Percentiles rank a stretch among this genome's conserved stretches.
Conservation (phyloP, 2,329 filamentous ascomycete species). For the Xylaria sp. region DNA sequence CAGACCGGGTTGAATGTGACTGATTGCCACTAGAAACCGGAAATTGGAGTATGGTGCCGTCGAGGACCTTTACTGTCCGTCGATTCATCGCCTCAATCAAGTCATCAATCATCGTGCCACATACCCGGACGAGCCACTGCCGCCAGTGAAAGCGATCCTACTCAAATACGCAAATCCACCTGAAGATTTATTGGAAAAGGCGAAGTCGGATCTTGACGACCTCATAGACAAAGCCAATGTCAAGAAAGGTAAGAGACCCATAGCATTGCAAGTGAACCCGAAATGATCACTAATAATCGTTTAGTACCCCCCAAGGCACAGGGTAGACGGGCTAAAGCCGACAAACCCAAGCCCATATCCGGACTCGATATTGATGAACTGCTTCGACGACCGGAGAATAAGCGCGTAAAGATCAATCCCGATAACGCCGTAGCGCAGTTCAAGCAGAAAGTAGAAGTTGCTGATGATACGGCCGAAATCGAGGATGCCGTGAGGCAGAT, state of each 20-base stretch:
- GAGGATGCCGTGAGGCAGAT: conserved; percentile 69
- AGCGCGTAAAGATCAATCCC: conserved; percentile 40
- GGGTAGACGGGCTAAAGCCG: conserved; percentile 57
- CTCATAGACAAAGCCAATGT: conserved; percentile 69
- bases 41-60: conserved; percentile 65
- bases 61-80: conserved; percentile 77
- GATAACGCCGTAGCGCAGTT: conserved; percentile 86
- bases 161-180: conserved; percentile 70
- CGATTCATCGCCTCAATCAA: conserved; percentile 83
- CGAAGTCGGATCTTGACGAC: conserved; percentile 52
- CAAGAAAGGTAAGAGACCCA: conserved; percentile 60
- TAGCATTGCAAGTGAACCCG: neutral
- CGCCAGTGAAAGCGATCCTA: conserved; percentile 58
- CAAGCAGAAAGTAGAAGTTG: conserved; percentile 65
- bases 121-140: conserved; percentile 60
- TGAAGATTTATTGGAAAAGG: conserved; percentile 55
- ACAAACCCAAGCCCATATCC: conserved; percentile 76
- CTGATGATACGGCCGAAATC: conserved; percentile 57
- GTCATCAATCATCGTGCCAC: conserved; percentile 79
- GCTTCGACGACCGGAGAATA: conserved; percentile 41
- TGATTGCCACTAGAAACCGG: conserved; percentile 24
- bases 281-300: conserved; percentile 26
- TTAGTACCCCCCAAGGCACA: conserved; percentile 73
- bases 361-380: conserved; percentile 82
- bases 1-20: conserved; percentile 11